Evolutionary conservation across 2,329 filamentous ascomycete genomes (phyloP), one percentile per base, ranked within the genome.

Genomic region (Rosellinia necatrix): DNA sequence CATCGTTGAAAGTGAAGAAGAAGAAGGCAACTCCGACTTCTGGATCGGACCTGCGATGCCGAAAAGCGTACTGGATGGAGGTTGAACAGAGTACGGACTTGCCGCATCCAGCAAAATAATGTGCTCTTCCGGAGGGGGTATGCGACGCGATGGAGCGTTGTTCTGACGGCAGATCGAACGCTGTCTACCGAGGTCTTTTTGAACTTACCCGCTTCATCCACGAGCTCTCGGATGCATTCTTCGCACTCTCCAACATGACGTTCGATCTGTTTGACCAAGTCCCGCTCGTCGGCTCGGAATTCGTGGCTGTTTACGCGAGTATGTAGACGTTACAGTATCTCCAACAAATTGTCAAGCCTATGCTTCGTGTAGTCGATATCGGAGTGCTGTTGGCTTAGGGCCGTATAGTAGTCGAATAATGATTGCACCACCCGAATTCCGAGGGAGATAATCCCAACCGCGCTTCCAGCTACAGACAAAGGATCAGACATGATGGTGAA

Each of bases 1-100:
- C 24, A 37, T 75, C 72, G 38, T 69, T 71, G 58, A 75, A 76
- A 3, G 71, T 68, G 46, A 77, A 77, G 62, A 71, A 77, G 60
- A 77, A 77, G 56, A 71, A 75, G 1, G 66, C 70, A 10, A 75
- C 44, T 0, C 66, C 71, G 9, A 68, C 63, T 6, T 49, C 40
- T 6, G 61, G 57, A 17, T 64, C 64, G 10, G 58, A 65, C 12
- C 40, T 55, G 5, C 49, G 61, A 46, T 65, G 32, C 6, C 17
- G 37, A 35, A 15, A 17, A n/a, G 19, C 37, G 22, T 22, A 24
- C 8, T 29, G 50, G 38, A 76, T 71, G 7, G 69, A 64, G 1
- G 72, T 75, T 7, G 68, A 74, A 40, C 67, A 72, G 8, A 77
- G 58, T 0, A 77, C 68, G 0, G 72, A 74, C 56, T 77, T 77